These are phyloP conservation scores for Populus hybrid DNA, from an alignment of 441 rosid species.

Conservation along the genomic window DNA sequence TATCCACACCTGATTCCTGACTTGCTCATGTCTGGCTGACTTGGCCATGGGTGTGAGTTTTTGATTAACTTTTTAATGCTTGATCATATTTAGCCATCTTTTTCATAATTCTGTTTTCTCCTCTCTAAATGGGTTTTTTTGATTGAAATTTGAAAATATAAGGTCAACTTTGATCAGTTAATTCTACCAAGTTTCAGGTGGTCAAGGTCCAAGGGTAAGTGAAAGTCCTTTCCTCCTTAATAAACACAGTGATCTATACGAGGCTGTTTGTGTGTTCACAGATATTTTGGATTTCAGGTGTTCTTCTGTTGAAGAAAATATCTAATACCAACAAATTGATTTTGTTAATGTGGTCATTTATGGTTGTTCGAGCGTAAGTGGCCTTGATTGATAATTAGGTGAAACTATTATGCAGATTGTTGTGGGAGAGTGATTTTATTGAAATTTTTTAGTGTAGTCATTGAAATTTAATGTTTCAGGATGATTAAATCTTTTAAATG, in stretches of 20 bases:
- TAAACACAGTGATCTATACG: background rate
- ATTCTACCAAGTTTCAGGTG: background rate
- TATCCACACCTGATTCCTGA: conserved; percentile 15
- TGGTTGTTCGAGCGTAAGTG: no score
- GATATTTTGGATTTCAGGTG: background rate
- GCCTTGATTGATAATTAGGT: background rate
- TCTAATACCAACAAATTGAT: background rate
- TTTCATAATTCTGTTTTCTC: background rate
- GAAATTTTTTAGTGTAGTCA: no score
- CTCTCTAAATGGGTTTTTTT: background rate
- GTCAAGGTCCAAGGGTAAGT: background rate
- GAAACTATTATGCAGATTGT: background rate
- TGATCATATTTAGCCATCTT: background rate
- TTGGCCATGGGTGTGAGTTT: conserved; percentile 20
- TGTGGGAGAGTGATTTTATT: background rate
- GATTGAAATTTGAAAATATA: background rate
- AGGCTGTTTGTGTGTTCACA: background rate
- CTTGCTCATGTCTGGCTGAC: conserved; percentile 21
- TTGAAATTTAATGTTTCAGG: background rate
- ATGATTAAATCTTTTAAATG: background rate
- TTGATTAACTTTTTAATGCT: background rate
- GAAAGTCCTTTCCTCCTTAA: no score
- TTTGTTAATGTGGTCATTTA: background rate
- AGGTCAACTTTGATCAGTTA: background rate
- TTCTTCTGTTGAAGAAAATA: background rate